Evolutionary conservation across 768 basidiomycete genomes (phyloP), one percentile per base, ranked within the genome.

Genomic region (Termitomyces bulborhizus): DNA sequence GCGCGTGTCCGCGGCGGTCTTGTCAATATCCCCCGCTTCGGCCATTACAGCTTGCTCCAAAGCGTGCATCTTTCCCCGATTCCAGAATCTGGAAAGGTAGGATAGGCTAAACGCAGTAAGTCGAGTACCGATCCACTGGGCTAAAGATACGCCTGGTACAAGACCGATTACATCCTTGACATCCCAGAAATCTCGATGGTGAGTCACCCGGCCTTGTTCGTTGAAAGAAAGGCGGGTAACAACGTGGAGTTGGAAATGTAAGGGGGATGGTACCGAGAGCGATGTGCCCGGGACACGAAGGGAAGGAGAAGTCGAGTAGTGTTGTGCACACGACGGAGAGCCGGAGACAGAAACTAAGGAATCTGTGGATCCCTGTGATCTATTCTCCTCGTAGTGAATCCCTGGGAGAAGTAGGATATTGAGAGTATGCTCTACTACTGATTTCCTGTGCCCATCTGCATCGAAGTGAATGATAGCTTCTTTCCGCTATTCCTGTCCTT

Each of bases 141-240:
- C 78, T 43, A 85, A 68, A 8, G 81, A 77, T 57, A 82, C 77
- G 3, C 88, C 88, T 3, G 89, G 89, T 8, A 90, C 65, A 40
- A 90, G 78, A 37, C 84, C 83, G 63, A 90, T 73, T 55, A 92
- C 73, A 65, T 93, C 90, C 65, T 85, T 82, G 42, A 89, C 74
- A 61, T 92, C 88, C 88, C 87, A 91, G 39, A 88, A 76, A 63
- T 92, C 90, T 29, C 88, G 79, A 65, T 93, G 90, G 62, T 84
- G 80, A 4, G 87, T 85, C 58, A 93, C 84, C 56, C 78, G 80
- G n/a, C 86, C 88, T 63, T 85, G 84, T 61, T 91, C 90, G 68
- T 91, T 91, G 69, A 93, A 90, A 32, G 80, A 78, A 36, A 92
- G 77, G 29, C 84, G 80, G 4, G 88, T 87, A 54, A 87, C 76